These are phyloP conservation scores for Phialemoniopsis sp. DNA, from an alignment of 2,329 filamentous ascomycete species.

Conservation along the genomic window DNA sequence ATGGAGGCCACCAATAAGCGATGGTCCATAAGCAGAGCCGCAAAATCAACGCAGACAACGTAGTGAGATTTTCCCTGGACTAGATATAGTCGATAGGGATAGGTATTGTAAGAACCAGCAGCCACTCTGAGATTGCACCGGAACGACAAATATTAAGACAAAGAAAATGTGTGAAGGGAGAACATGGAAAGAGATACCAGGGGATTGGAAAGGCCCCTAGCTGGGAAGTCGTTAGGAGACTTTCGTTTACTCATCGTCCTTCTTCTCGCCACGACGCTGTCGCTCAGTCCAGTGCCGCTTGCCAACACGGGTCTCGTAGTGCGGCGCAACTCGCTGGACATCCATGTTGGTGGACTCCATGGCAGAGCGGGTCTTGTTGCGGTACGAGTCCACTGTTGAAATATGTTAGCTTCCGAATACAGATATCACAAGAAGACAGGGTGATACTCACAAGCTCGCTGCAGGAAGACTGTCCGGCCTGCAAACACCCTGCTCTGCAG, in stretches of 20 bases:
- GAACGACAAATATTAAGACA: too few species aligned
- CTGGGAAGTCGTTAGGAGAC: too few species aligned
- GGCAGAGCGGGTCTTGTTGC: constrained; percentile 81
- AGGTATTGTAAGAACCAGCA: too few species aligned
- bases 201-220: too few species aligned
- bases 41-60: too few species aligned
- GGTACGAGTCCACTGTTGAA: constrained; percentile 79
- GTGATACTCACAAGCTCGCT: constrained; percentile 75
- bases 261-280: constrained; percentile 32
- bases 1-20: too few species aligned
- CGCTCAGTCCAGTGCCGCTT: constrained; percentile 72
- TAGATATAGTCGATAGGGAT: too few species aligned
- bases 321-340: constrained; percentile 67
- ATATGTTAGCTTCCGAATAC: not conserved
- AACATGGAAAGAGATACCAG: too few species aligned
- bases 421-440: not conserved
- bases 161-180: too few species aligned
- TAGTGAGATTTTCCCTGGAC: too few species aligned
- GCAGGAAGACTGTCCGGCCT: constrained; percentile 79
- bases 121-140: too few species aligned
- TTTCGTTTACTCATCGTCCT: constrained; percentile 20
- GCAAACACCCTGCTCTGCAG: constrained; percentile 90
- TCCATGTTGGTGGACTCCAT: constrained; percentile 79
- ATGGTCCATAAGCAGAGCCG: too few species aligned
- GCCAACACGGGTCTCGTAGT: constrained; percentile 85